Evolutionary conservation across 139 green algal genomes (phyloP).

Genomic region (Haematococcus lacustris): DNA sequence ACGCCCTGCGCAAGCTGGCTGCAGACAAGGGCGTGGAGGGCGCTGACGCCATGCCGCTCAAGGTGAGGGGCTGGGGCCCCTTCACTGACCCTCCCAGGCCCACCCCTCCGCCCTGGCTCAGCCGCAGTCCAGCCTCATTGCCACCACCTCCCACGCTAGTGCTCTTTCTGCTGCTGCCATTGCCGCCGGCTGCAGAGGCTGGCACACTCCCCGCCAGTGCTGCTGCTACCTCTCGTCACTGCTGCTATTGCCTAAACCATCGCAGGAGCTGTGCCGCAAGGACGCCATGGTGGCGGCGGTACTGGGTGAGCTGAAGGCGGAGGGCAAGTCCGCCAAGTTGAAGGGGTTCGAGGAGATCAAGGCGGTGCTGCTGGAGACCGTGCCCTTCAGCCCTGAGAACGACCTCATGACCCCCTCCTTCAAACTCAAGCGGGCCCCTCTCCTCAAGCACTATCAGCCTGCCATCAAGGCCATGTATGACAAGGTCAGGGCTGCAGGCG

Average conservation of each 20-base stretch:
- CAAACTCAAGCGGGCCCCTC: constrained; percentile 88
- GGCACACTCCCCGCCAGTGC: no score
- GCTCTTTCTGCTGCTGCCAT: no score
- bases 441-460: constrained; percentile 46
- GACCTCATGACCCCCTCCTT: constrained; percentile 87
- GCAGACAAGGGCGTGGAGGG: constrained; percentile 24
- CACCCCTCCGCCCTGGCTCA: no score
- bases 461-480: no score
- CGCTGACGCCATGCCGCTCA: constrained; percentile 7
- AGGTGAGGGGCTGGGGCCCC: no score
- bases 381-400: constrained; percentile 60
- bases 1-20: constrained; percentile 43
- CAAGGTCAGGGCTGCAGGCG: no score
- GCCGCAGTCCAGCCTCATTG: no score
- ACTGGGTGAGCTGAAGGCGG: constrained; percentile 40
- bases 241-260: no score
- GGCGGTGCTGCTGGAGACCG: constrained; percentile 34
- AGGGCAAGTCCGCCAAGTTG: constrained; percentile 34
- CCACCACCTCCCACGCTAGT: no score
- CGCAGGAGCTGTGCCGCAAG: constrained; percentile 28
- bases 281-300: constrained; percentile 25
- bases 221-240: no score
- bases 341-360: constrained; percentile 43
- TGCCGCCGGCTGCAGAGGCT: no score
- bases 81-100: no score